Evolutionary conservation across 805 yeast species (phyloP).

Genomic region (Ogataea kodamae): DNA sequence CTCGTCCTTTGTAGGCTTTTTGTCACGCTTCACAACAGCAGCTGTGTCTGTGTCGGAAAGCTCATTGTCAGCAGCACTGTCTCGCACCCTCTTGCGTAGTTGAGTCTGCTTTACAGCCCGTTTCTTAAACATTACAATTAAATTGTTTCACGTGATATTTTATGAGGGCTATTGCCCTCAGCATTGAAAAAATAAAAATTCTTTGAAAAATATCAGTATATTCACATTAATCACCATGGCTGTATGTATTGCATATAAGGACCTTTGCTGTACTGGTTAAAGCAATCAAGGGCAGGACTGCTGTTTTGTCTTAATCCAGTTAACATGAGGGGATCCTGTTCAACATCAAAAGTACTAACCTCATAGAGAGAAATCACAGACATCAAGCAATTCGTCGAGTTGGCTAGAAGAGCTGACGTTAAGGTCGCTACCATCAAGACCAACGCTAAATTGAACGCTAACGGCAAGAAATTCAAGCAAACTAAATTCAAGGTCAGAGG

Average conservation of each 20-base stretch:
- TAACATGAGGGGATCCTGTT: too few relatives aligned
- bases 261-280: too few relatives aligned
- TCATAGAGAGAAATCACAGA: slow-evolving; percentile 73
- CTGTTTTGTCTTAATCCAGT: too few relatives aligned
- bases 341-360: too few relatives aligned
- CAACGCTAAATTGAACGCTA: slow-evolving; percentile 76
- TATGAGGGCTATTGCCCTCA: slow-evolving; percentile 6
- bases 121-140: slow-evolving; percentile 38
- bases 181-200: slow-evolving; percentile 6
- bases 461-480: slow-evolving; percentile 83
- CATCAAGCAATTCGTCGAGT: slow-evolving; percentile 95
- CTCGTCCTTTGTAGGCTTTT: neutral
- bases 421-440: slow-evolving; percentile 90
- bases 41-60: neutral
- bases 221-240: slow-evolving; percentile 24
- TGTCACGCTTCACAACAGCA: neutral
- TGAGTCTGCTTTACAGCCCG: slow-evolving; percentile 24
- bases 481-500: slow-evolving; percentile 99
- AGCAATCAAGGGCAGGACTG: too few relatives aligned
- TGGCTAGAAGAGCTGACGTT: slow-evolving; percentile 95
- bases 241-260: slow-evolving; percentile 21
- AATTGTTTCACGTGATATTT: slow-evolving; percentile 1
- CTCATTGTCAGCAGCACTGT: neutral
- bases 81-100: slow-evolving; percentile 10
- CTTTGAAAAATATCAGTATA: slow-evolving; percentile 13